A percentile compares a stretch with the other conserved stretches of the same genome.
These are phyloP conservation scores for Castanopsis chinensis DNA, from an alignment of 306 rosid genomes.

Conservation along the genomic window DNA sequence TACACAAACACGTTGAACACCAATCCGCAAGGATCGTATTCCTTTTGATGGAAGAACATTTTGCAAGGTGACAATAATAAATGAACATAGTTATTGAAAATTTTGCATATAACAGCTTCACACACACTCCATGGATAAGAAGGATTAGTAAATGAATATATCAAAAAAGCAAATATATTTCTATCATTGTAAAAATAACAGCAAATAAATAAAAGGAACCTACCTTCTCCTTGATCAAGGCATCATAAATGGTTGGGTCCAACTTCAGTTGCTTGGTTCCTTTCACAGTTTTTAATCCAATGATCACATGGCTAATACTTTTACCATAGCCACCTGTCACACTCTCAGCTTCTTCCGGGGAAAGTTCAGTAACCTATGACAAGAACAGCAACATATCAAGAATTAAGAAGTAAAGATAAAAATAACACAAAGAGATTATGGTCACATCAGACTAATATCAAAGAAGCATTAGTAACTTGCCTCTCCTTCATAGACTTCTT, in stretches of 20 bases:
- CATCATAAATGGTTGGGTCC: slow-evolving; percentile 96
- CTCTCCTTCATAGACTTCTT: slow-evolving; percentile 99
- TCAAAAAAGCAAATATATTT: too few relatives aligned
- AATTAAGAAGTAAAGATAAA: slow-evolving; percentile 14
- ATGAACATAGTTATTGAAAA: not conserved
- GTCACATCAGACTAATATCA: slow-evolving; percentile 1
- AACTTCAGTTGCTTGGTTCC: slow-evolving; percentile 95
- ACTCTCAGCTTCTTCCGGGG: slow-evolving; percentile 95
- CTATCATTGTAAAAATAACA: too few relatives aligned
- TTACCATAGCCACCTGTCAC: slow-evolving; percentile 93
- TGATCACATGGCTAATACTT: slow-evolving; percentile 94
- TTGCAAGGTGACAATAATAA: not conserved
- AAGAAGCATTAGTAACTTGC: slow-evolving; percentile 37
- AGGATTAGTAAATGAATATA: not conserved
- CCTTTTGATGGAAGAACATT: not conserved
- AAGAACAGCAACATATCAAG: slow-evolving; percentile 20
- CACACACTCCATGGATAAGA: not conserved
- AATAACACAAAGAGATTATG: slow-evolving; percentile 8
- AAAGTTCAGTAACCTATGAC: slow-evolving; percentile 82
- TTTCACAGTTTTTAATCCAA: slow-evolving; percentile 91
- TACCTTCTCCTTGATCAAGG: slow-evolving; percentile 93
- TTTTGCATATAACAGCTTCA: not conserved
- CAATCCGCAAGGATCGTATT: too few relatives aligned
- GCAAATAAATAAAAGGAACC: not conserved
- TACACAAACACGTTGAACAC: too few relatives aligned